Evolutionary conservation across 148 eudicot species (phyloP), one percentile per base, ranked within the genome.

Genomic region (Camellia japonica): DNA sequence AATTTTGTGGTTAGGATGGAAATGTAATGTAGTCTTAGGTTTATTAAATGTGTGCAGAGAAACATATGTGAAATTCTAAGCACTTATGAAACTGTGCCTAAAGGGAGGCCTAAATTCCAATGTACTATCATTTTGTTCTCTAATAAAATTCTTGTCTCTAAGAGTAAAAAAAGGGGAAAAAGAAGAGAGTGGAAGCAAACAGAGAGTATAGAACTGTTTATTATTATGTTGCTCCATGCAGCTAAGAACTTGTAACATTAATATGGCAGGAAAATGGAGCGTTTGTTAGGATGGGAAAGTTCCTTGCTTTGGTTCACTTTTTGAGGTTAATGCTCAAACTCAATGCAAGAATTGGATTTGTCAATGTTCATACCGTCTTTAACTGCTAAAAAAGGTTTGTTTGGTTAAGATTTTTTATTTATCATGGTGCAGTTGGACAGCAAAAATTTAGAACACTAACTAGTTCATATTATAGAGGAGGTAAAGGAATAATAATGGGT

Each of bases 401-500:
- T 47, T 54, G n/a, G 72, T 16, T 9, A 54, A 44, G 56, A 38
- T 55, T 56, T 59, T 10, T 68, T 15, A 51, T 4, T 43, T 55
- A 42, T 73, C 54, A 20, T 85, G 64, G 42, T 88, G 87, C 92
- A 94, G 98, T 97, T 87, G 98, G 98, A 13, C 98, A 94, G 84
- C 97, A 92, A 84, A 90, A 97, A 86, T 94, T 94, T 90, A 88
- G 97, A 87, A 94, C 98, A 64, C 85, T 94, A 75, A 94, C 98
- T 78, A 92, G 97, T 79, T 94, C 98, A 51, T 94, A 94, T 80
- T 94, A 94, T 75, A 87, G 23, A 23, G 23, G 98, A 90, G 98
- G 97, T 74, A 97, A 94, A 82, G 98, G 98, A 77, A 75, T 94
- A 15, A 93, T 94, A 79, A 91, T 94, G 94, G 98, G 98, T 88